Percentiles rank a stretch among this genome's conserved stretches.
phyloP scores from a whole-genome alignment of 2,329 filamentous ascomycete species.

The Gaeumannomyces tritici region DNA sequence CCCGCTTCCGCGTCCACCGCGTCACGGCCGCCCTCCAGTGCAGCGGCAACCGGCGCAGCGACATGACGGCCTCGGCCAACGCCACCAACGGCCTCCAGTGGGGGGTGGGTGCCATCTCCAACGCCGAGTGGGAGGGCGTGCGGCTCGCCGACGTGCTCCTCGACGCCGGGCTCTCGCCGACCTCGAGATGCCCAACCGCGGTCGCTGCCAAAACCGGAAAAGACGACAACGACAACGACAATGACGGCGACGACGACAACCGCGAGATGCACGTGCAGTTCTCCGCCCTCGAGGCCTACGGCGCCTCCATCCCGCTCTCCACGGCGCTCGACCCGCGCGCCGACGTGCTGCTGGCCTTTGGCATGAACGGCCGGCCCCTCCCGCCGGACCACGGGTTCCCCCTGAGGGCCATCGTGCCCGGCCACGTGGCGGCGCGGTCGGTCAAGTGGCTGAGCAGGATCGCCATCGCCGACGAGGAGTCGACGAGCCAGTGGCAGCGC shows the following conservation, averaged over 20 bases:
- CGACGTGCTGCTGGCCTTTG: constrained; percentile 57
- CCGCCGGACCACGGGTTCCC: constrained; percentile 59
- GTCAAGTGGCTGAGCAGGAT: constrained; percentile 63
- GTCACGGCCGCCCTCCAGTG: constrained; percentile 50
- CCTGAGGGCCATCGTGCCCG: constrained; percentile 51
- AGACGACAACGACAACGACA: constrained; percentile 13
- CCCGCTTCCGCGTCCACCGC: constrained; percentile 36
- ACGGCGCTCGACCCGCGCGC: constrained; percentile 48
- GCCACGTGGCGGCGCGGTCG: constrained; percentile 55
- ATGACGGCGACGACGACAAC: constrained; percentile 15
- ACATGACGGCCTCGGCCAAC: constrained; percentile 43
- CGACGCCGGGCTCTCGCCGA: constrained; percentile 38
- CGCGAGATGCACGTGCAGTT: constrained; percentile 50
- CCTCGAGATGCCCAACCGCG: constrained; percentile 8
- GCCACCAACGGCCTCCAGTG: constrained; percentile 49
- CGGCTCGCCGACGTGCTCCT: constrained; percentile 43
- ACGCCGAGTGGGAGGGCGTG: constrained; percentile 49
- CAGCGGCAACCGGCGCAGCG: constrained; percentile 47
- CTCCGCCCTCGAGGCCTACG: constrained; percentile 49
- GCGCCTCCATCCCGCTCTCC: constrained; percentile 49
- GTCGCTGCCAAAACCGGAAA: background rate
- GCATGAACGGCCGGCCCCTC: constrained; percentile 56
- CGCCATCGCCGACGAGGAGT: constrained; percentile 56
- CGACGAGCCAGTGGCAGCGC: constrained; percentile 54
- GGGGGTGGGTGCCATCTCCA: constrained; percentile 50